These are phyloP conservation scores for Aspergillus costaricaensis DNA, from an alignment of 2,329 filamentous ascomycete species.

Conservation along the genomic window DNA sequence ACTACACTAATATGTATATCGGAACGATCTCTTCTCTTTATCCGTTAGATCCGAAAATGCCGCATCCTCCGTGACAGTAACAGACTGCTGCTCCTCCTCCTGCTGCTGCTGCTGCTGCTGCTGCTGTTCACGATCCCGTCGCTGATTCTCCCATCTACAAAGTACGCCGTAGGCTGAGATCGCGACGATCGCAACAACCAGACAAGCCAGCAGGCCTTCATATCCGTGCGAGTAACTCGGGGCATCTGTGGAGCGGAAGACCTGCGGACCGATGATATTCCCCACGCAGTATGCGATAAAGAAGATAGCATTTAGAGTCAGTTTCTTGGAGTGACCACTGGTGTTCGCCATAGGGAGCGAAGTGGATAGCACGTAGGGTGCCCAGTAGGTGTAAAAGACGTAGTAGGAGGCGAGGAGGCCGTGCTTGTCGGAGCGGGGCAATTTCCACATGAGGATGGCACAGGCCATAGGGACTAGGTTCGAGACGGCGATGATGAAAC, in stretches of 20 bases:
- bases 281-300: conserved; percentile 4
- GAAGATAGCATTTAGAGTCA: conserved; percentile 7
- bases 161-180: conserved; percentile 6
- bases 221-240: conserved; percentile 5
- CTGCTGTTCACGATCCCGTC: neutral
- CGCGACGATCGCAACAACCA: conserved; percentile 2
- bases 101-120: neutral
- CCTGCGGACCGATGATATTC: neutral
- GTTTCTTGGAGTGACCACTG: conserved; percentile 9
- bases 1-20: conserved; percentile 1
- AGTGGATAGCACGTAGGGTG: neutral
- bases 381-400: conserved; percentile 9
- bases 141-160: conserved; percentile 2
- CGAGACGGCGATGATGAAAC: neutral
- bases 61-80: neutral
- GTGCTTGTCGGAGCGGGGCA: neutral
- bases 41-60: conserved; percentile 9
- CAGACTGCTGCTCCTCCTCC: neutral
- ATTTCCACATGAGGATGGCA: conserved; percentile 5
- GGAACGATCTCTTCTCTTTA: conserved; percentile 6
- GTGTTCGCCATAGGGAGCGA: conserved; percentile 8
- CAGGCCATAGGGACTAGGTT: conserved; percentile 6
- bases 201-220: neutral
- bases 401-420: conserved; percentile 7
- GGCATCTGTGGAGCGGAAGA: neutral